Evolutionary conservation across 2,329 filamentous ascomycete species (phyloP).

Genomic region (Cercospora sp.): DNA sequence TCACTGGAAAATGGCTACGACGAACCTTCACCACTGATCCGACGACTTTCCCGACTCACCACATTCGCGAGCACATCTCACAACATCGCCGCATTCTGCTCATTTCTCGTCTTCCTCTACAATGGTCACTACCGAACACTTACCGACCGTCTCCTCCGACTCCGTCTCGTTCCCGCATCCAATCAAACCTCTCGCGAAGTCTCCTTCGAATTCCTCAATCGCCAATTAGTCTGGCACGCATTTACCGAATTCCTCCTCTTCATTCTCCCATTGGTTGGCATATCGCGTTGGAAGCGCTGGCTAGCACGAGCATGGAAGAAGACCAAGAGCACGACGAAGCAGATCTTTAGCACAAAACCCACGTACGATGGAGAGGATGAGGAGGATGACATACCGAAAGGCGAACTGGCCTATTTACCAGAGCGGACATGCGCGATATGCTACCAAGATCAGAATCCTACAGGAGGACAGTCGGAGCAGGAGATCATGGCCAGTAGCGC

Average conservation of each 20-base stretch:
- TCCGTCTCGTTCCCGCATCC: slow-evolving; percentile 81
- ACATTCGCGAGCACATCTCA: slow-evolving; percentile 70
- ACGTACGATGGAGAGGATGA: slow-evolving; percentile 47
- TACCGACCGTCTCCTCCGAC: slow-evolving; percentile 77
- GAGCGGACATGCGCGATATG: slow-evolving; percentile 96
- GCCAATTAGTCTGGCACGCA: slow-evolving; percentile 98
- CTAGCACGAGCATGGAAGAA: slow-evolving; percentile 83
- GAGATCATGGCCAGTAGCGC: slow-evolving; percentile 64
- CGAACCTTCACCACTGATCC: slow-evolving; percentile 51
- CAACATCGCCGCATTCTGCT: slow-evolving; percentile 76
- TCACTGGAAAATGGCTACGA: slow-evolving; percentile 75
- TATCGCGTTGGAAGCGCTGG: slow-evolving; percentile 89
- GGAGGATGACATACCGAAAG: slow-evolving; percentile 47
- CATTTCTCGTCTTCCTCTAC: slow-evolving; percentile 86
- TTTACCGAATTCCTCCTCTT: slow-evolving; percentile 99
- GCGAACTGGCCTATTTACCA: slow-evolving; percentile 79
- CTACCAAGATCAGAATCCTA: slow-evolving; percentile 86
- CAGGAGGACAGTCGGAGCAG: slow-evolving; percentile 63
- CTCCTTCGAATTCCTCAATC: slow-evolving; percentile 95
- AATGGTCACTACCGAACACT: slow-evolving; percentile 90
- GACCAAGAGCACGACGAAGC: slow-evolving; percentile 61
- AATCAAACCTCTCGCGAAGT: slow-evolving; percentile 87
- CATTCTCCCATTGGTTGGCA: slow-evolving; percentile 91
- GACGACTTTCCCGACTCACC: slow-evolving; percentile 66
- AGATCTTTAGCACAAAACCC: slow-evolving; percentile 44